Evolutionary conservation across 2,329 filamentous ascomycete genomes (phyloP).

Genomic region (Aspergillus fumigatus): DNA sequence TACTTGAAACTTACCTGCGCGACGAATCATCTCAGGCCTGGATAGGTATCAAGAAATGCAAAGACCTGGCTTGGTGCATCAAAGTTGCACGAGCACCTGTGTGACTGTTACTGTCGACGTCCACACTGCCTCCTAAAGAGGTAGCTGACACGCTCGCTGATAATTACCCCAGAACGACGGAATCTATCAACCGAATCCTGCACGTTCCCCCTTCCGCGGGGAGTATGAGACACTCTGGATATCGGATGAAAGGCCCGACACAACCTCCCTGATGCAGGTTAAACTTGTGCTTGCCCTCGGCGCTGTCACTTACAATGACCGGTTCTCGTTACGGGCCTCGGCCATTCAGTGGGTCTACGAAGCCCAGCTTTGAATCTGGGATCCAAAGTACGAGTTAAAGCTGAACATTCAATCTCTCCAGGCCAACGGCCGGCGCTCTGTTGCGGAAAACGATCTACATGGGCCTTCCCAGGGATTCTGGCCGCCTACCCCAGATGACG

Average conservation of each 20-base stretch:
- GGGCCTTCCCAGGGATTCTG: constrained; percentile 40
- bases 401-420: constrained; percentile 52
- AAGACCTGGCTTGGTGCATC: constrained; percentile 49
- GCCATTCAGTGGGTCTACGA: constrained; percentile 56
- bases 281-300: constrained; percentile 58
- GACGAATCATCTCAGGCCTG: constrained; percentile 36
- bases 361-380: constrained; percentile 52
- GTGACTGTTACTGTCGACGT: constrained; percentile 44
- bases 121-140: constrained; percentile 41
- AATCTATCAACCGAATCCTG: constrained; percentile 53
- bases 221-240: constrained; percentile 54
- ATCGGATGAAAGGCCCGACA: constrained; percentile 23
- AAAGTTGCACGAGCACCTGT: constrained; percentile 46
- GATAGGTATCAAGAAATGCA: constrained; percentile 46
- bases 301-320: constrained; percentile 46
- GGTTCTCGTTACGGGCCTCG: constrained; percentile 46
- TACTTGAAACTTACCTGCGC: constrained; percentile 38
- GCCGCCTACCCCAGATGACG: constrained; percentile 22
- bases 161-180: constrained; percentile 52
- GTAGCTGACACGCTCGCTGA: constrained; percentile 49
- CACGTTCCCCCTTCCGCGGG: constrained; percentile 52
- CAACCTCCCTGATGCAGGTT: constrained; percentile 50
- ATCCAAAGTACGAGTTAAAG: constrained; percentile 51
- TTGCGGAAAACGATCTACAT: constrained; percentile 37
- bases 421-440: constrained; percentile 31